These are phyloP conservation scores for Lentinula edodes DNA, from an alignment of 768 basidiomycete species.

Conservation along the genomic window DNA sequence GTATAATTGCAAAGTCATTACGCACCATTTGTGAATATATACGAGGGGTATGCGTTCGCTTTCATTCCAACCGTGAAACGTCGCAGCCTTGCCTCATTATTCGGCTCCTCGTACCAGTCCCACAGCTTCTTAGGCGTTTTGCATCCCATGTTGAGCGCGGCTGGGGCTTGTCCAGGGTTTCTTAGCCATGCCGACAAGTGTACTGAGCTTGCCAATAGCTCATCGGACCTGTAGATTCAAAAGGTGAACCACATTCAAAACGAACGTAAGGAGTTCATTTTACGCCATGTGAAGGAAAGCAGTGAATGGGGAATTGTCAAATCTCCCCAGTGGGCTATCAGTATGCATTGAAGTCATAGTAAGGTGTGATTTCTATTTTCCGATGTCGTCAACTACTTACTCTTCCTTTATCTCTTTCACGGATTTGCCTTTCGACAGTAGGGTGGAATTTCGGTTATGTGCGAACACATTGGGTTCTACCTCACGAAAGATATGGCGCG, in stretches of 20 bases:
- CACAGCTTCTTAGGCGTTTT: constrained; percentile 4
- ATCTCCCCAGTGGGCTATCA: not conserved
- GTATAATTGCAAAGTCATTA: not conserved
- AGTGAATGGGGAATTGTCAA: not conserved
- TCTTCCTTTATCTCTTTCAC: too few relatives aligned
- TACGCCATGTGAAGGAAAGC: not conserved
- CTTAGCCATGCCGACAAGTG: not conserved
- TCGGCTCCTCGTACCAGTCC: constrained; percentile 13
- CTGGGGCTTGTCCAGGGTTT: not conserved
- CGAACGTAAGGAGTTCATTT: not conserved
- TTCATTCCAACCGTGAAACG: constrained; percentile 5
- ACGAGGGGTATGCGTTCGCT: not conserved
- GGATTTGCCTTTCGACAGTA: too few relatives aligned
- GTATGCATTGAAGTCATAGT: constrained; percentile 10
- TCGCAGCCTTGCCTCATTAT: constrained; percentile 9
- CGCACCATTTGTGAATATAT: constrained; percentile 5
- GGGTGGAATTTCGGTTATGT: too few relatives aligned
- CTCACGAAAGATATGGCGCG: too few relatives aligned
- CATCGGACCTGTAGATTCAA: constrained; percentile 4
- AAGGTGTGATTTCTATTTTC: not conserved
- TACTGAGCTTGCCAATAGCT: not conserved
- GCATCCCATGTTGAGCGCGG: constrained; percentile 5
- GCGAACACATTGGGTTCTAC: too few relatives aligned
- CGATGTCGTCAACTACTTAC: too few relatives aligned
- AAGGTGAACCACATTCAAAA: not conserved